phyloP scores from a whole-genome alignment of 306 rosid species.

The Psophocarpus tetragonolobus region DNA sequence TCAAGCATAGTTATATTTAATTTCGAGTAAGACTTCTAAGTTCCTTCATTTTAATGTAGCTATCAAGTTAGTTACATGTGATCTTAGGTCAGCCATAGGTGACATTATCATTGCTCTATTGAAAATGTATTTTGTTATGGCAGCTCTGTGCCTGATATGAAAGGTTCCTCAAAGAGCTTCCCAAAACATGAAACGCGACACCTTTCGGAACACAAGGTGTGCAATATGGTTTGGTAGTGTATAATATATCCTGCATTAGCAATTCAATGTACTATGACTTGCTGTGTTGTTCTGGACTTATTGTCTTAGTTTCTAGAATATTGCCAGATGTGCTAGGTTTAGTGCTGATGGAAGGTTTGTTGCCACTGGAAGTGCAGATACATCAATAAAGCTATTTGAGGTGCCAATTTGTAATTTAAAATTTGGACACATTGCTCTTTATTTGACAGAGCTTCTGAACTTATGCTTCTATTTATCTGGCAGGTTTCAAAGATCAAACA shows the following conservation, averaged over 20 bases:
- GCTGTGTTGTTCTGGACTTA: conserved; percentile 39
- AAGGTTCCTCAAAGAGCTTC: conserved; percentile 73
- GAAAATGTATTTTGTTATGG: conserved; percentile 27
- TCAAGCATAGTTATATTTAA: not conserved
- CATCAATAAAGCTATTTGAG: conserved; percentile 93
- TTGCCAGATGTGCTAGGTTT: conserved; percentile 95
- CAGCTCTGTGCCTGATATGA: conserved; percentile 66
- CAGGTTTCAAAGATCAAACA: conserved; percentile 94
- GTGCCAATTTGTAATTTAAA: conserved; percentile 41
- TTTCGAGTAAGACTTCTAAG: not conserved
- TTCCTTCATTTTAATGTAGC: conserved; percentile 20
- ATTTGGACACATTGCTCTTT: not conserved
- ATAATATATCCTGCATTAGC: conserved; percentile 5
- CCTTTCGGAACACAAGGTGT: conserved; percentile 96
- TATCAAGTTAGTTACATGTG: not conserved
- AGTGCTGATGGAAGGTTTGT: conserved; percentile 88
- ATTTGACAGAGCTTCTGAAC: conserved; percentile 20
- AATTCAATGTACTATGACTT: conserved; percentile 1
- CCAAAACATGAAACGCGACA: conserved; percentile 88
- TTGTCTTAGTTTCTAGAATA: conserved; percentile 71
- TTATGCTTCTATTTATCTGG: conserved; percentile 28
- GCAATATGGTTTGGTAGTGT: not conserved
- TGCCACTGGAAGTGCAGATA: conserved; percentile 93
- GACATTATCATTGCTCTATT: not conserved
- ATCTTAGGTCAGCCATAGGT: not conserved